Evolutionary conservation across 2,329 filamentous ascomycete species (phyloP), one percentile per base, ranked within the genome.

Genomic region (Ceratocystis smalleyi): DNA sequence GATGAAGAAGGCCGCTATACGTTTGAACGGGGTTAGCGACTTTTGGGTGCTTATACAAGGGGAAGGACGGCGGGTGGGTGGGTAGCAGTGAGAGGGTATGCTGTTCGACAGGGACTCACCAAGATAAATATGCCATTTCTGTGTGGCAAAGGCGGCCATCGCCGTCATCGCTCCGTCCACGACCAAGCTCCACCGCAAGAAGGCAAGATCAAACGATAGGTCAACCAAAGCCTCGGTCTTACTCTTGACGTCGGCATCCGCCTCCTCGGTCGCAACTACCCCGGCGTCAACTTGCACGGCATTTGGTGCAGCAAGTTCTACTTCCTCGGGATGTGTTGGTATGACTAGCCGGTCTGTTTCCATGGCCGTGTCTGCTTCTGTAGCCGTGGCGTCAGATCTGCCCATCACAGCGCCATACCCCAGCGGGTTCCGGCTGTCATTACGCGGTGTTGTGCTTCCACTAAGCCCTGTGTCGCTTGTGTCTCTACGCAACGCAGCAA

Each of bases 61-160:
- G 1, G 2, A 19, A 2, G 2, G n/a, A 10, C 0, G 1, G 8
- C 19, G n/a, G 3, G n/a, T 47, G 0, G 1, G 8, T 22, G n/a
- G 3, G n/a, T 47, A 40, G 7, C 5, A 5, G 35, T 40, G 35
- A 15, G 3, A 40, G 35, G 35, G 3, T 40, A 4, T 40, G 35
- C 35, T 4, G 35, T 15, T 40, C 12, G 3, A 40, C 12, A 40
- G 35, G 12, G 12, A 63, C 75, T 68, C 70, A 79, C 79, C 76
- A 0, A 87, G 72, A 69, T 87, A 89, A 59, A 89, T 82, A 68
- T 89, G 85, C 83, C 84, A 88, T 1, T 79, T 78, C 59, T 81
- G 66, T 0, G 79, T 82, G 0, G 84, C 83, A 67, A 88, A 84
- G 0, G 82, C 81, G 0, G 84, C 81, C 0, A 83, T 75, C 1